A percentile compares a stretch with the other conserved stretches of the same genome.
phyloP scores from a whole-genome alignment of 116 monocot genomes.

The Dioscorea cayenensis region DNA sequence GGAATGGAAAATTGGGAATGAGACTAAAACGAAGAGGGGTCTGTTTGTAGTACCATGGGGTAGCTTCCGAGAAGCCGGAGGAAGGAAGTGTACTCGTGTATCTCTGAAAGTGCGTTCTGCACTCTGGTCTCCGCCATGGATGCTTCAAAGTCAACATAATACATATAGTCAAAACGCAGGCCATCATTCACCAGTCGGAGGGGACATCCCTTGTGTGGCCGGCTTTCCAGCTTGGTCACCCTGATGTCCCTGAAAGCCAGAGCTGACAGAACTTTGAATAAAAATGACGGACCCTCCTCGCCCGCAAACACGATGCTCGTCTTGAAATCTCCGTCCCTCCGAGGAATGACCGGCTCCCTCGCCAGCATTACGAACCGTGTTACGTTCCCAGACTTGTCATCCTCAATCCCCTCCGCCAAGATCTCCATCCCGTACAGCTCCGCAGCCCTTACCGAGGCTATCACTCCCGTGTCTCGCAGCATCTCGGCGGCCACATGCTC shows the following conservation, averaged over 20 bases:
- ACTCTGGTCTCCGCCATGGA: constrained; percentile 42
- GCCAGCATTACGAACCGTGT: constrained; percentile 51
- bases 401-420: constrained; percentile 41
- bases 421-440: constrained; percentile 41
- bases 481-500: constrained; percentile 22
- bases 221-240: constrained; percentile 43
- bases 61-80: constrained; percentile 45
- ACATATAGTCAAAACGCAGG: constrained; percentile 47
- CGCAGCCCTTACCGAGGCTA: constrained; percentile 32
- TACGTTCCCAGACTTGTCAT: constrained; percentile 30
- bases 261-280: constrained; percentile 48
- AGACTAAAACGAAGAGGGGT: no score
- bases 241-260: constrained; percentile 46
- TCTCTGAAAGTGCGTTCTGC: constrained; percentile 45
- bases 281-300: constrained; percentile 33
- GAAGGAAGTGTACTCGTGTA: constrained; percentile 47
- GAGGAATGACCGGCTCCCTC: constrained; percentile 34
- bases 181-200: constrained; percentile 33
- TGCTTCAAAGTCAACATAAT: constrained; percentile 42
- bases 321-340: constrained; percentile 48
- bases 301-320: constrained; percentile 53
- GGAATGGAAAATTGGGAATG: no score
- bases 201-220: constrained; percentile 6
- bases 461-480: constrained; percentile 34
- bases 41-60: constrained; percentile 27